These are phyloP conservation scores for Phytophthora quininea DNA, from an alignment of 352 stramenopile species.

Conservation along the genomic window DNA sequence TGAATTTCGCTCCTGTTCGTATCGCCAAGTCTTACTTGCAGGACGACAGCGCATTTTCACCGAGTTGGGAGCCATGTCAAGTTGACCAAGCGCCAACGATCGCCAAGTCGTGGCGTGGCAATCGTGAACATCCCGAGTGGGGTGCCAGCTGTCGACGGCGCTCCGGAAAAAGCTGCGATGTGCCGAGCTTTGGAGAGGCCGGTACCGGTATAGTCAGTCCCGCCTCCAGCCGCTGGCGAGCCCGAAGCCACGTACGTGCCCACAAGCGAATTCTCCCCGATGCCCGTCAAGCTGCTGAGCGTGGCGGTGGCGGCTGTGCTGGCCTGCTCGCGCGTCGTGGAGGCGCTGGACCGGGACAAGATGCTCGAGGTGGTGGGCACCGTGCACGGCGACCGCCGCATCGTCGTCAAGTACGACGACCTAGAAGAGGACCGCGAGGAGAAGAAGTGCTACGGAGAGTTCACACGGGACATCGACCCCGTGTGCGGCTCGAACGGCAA, in stretches of 20 bases:
- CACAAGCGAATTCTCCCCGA: conserved; percentile 31
- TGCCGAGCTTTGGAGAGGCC: conserved; percentile 1
- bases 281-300: conserved; percentile 14
- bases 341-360: conserved; percentile 38
- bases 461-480: conserved; percentile 53
- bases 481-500: conserved; percentile 67
- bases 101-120: conserved; percentile 1
- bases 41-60: too few species aligned
- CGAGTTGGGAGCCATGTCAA: too few species aligned
- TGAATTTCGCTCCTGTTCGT: too few species aligned
- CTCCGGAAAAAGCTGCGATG: conserved; percentile 35
- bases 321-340: conserved; percentile 13
- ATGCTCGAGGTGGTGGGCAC: conserved; percentile 39
- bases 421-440: conserved; percentile 30
- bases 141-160: conserved; percentile 18
- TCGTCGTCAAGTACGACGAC: conserved; percentile 25
- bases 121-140: conserved; percentile 20
- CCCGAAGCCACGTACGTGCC: conserved; percentile 19
- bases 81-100: too few species aligned
- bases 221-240: neutral
- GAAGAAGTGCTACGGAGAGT: conserved; percentile 43
- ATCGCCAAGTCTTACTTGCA: too few species aligned
- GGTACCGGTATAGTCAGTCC: conserved; percentile 29
- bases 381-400: conserved; percentile 37
- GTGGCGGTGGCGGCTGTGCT: conserved; percentile 14